Evolutionary conservation across 306 rosid species (phyloP).

Genomic region (Fragaria vesca): DNA sequence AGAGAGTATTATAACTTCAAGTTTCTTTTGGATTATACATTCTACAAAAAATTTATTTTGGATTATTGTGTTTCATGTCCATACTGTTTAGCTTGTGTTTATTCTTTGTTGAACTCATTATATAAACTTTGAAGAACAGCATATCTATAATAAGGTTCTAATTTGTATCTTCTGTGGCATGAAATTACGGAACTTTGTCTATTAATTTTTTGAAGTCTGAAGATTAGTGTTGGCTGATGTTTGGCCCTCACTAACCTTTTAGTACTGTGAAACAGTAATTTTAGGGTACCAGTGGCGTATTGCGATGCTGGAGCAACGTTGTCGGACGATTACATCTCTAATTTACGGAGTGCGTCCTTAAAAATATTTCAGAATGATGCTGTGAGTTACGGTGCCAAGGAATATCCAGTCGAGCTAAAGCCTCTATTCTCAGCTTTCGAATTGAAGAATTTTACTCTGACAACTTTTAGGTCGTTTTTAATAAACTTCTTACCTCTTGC

Average conservation of each 20-base stretch:
- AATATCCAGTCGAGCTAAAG: constrained; percentile 57
- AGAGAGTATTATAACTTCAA: not conserved
- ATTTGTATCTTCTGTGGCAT: not conserved
- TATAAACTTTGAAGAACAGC: not conserved
- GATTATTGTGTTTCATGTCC: not conserved
- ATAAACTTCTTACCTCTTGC: constrained; percentile 74
- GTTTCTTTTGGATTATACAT: not conserved
- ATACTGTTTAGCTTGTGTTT: not conserved
- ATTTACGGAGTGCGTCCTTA: constrained; percentile 35
- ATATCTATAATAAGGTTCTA: not conserved
- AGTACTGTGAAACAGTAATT: constrained; percentile 40
- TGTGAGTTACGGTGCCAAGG: constrained; percentile 49
- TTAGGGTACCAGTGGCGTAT: constrained; percentile 57
- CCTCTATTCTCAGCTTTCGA: constrained; percentile 83
- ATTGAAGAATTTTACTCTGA: constrained; percentile 43
- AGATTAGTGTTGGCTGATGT: constrained; percentile 21
- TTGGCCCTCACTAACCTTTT: constrained; percentile 22
- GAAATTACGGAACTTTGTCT: not conserved
- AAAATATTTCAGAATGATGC: constrained; percentile 51
- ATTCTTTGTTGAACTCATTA: not conserved
- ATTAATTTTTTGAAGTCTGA: not conserved
- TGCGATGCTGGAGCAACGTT: constrained; percentile 70
- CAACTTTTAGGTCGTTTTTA: constrained; percentile 66
- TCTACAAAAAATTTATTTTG: no score
- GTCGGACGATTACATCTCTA: constrained; percentile 49